Evolutionary conservation across 2,329 filamentous ascomycete genomes (phyloP), one percentile per base, ranked within the genome.

Genomic region (Ilyonectria mors-panacis): DNA sequence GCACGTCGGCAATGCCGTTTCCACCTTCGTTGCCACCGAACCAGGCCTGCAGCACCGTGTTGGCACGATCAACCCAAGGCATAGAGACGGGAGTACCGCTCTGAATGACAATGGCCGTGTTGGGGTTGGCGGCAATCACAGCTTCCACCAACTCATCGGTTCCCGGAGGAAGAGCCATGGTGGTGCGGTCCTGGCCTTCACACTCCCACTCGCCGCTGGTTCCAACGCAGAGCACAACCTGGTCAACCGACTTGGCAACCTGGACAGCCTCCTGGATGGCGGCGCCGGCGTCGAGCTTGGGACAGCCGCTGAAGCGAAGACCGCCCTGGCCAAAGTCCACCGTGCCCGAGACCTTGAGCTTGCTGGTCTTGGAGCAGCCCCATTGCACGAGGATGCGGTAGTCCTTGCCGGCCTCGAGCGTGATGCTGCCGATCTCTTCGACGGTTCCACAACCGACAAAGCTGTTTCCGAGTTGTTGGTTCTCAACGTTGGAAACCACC

Each of bases 401-500:
- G 8, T 47, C 13, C 35, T 63, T 60, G 12, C 66, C 68, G 12
- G 63, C 66, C 48, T 71, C 66, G 2, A 72, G n/a, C 1, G 23
- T 44, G 53, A 58, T 66, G 23, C 6, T 50, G 3, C 75, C 76
- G 9, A 64, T 73, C 67, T 79, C 76, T 54, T 81, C 79, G 10
- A 76, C 72, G 2, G 78, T 80, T 1, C 78, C 79, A 17, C 72
- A 77, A 2, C 78, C 76, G 39, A 82, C 76, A 62, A 83, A 82
- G 23, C 76, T 73, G n/a, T 75, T 79, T 23, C 77, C 80, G 17
- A 71, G 69, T 4, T 67, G 67, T 62, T 80, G 78, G 39, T 73
- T 69, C 10, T 70, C 70, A 0, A 74, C 71, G 37, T 79, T 77
- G 2, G 76, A 74, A 21, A 80, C 75, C 3, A 81, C 65, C 1